Conservation (phyloP, 2,329 filamentous ascomycete genomes). For the Cercospora brassicicola region DNA sequence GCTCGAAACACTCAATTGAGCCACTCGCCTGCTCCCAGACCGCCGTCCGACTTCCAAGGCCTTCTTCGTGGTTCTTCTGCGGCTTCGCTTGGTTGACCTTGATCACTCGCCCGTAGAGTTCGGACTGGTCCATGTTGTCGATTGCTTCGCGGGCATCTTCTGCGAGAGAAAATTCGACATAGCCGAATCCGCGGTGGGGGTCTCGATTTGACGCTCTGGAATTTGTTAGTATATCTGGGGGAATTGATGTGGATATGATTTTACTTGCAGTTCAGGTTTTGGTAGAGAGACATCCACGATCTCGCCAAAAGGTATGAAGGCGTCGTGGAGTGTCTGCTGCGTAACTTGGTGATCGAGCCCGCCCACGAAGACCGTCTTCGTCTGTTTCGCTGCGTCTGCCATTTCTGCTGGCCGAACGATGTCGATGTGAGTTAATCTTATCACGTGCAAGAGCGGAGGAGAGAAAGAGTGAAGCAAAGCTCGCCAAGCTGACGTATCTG, state of each 20-base stretch:
- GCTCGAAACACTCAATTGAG: constrained; percentile 13
- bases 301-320: constrained; percentile 95
- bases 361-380: constrained; percentile 88
- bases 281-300: constrained; percentile 88
- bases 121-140: constrained; percentile 98
- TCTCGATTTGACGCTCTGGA: constrained; percentile 65
- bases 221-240: background rate
- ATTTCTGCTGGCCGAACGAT: constrained; percentile 51
- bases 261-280: constrained; percentile 68
- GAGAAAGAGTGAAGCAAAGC: constrained; percentile 9
- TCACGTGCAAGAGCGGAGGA: constrained; percentile 5
- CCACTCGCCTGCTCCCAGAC: constrained; percentile 88
- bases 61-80: constrained; percentile 83
- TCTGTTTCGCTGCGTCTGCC: constrained; percentile 71
- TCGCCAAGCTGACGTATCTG: constrained; percentile 6
- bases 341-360: constrained; percentile 81
- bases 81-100: constrained; percentile 91
- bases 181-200: constrained; percentile 87
- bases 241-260: background rate
- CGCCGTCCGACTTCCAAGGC: constrained; percentile 87
- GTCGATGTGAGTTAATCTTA: background rate
- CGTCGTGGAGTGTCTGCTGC: constrained; percentile 73
- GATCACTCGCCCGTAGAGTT: constrained; percentile 87
- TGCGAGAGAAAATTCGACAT: constrained; percentile 87
- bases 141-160: constrained; percentile 91